Evolutionary conservation across 768 basidiomycete species (phyloP), one percentile per base, ranked within the genome.

Genomic region (Naganishia onofrii): DNA sequence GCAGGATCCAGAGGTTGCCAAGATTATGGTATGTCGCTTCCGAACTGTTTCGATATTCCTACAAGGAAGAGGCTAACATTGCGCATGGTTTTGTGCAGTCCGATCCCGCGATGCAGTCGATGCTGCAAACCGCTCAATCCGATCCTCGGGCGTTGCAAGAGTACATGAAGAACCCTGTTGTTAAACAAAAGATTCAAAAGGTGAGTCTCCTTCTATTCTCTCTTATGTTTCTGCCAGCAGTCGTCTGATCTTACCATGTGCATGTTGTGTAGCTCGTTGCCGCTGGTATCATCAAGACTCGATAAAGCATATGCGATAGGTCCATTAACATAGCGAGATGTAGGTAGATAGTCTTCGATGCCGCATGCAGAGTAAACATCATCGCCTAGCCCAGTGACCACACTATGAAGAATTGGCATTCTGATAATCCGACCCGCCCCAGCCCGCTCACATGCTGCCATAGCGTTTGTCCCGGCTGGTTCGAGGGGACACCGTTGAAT

Each of bases 1-100:
- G 94, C 86, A 92, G 66, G 96, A 99, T 84, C 96, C 96, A 15
- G 96, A 96, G 82, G 86, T 97, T 66, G 91, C 76, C 55, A 69
- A 75, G 66, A 79, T 80, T 66, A 79, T 80, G 79, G 73, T 52
- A 44, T 36, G 57, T 53, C 19, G 38, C 69, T 72, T 51, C 6
- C 5, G 7, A 29, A 21, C 13, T 0, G 26, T 8, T 12, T 51
- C 70, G 46, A 67, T 56, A 68, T 34, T 57, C 15, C 6, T 42
- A 15, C 36, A 36, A 36, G 19, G 21, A 38, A 15, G 15, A 13
- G 46, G 32, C 31, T 58, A 21, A 51, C 48, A 12, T 23, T 13
- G 44, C 17, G 65, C 56, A 28, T 15, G 23, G 34, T 64, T 12
- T 58, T 51, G 44, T 51, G 23, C 65, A 70, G 64, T 84, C 81